A percentile compares a stretch with the other conserved stretches of the same genome.
Evolutionary conservation across 805 yeast genomes (phyloP).

Genomic region (Metschnikowia gelsemii): DNA sequence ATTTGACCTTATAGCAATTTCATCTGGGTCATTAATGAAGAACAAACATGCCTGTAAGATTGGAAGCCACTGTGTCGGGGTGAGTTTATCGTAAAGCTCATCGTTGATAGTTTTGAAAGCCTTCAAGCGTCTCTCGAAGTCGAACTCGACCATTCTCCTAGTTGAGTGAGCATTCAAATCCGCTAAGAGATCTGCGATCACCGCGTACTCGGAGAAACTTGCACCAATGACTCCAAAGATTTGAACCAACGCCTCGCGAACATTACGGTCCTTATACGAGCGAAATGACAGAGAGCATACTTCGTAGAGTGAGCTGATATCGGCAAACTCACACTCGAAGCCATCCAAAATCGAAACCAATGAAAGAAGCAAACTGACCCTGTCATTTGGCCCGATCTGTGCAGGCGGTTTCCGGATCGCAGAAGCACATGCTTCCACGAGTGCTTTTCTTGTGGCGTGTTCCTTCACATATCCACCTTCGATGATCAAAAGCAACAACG

Average conservation of each 20-base stretch:
- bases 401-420: conserved; percentile 59
- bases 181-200: conserved; percentile 51
- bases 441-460: conserved; percentile 48
- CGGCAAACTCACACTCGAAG: conserved; percentile 52
- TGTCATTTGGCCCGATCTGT: conserved; percentile 52
- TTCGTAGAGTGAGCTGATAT: conserved; percentile 49
- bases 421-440: conserved; percentile 56
- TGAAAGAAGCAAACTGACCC: conserved; percentile 56
- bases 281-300: conserved; percentile 59
- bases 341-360: conserved; percentile 54
- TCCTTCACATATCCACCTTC: conserved; percentile 59
- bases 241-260: conserved; percentile 59
- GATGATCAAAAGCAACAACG: conserved; percentile 50
- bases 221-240: conserved; percentile 61
- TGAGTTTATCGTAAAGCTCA: conserved; percentile 40
- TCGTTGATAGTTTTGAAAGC: conserved; percentile 71
- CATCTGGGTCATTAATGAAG: conserved; percentile 74
- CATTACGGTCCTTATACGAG: conserved; percentile 54
- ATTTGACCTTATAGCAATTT: conserved; percentile 75
- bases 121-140: conserved; percentile 69
- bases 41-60: conserved; percentile 64
- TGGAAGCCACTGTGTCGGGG: conserved; percentile 74
- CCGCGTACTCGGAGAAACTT: conserved; percentile 40
- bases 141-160: conserved; percentile 66
- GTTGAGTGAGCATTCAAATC: conserved; percentile 71